phyloP scores from a whole-genome alignment of 768 basidiomycete genomes.

The Tricholoma hemisulphureum region DNA sequence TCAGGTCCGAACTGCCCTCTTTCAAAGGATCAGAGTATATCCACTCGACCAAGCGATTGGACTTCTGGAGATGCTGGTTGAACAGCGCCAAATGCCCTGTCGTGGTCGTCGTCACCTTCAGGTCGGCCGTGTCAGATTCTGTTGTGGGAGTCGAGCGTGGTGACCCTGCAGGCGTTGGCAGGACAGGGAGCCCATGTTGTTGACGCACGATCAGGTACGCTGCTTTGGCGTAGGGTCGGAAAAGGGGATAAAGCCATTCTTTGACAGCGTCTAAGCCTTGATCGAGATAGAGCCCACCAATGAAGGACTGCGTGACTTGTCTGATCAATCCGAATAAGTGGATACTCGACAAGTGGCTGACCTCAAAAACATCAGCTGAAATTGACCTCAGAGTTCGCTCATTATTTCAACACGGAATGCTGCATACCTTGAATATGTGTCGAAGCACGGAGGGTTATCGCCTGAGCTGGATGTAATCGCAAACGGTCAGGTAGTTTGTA shows the following conservation, averaged over 20 bases:
- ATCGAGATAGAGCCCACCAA: constrained; percentile 76
- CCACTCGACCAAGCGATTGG: constrained; percentile 65
- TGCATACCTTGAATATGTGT: constrained; percentile 66
- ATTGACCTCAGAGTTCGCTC: constrained; percentile 4
- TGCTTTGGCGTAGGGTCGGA: constrained; percentile 58
- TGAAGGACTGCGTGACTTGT: constrained; percentile 56
- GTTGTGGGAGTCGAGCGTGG: constrained; percentile 18
- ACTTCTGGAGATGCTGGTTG: constrained; percentile 72
- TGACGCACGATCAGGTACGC: constrained; percentile 64
- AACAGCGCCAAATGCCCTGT: constrained; percentile 76
- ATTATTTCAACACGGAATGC: constrained; percentile 5
- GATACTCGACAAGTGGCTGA: constrained; percentile 26
- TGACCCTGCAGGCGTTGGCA: constrained; percentile 24
- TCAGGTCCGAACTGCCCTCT: constrained; percentile 18
- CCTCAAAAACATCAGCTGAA: constrained; percentile 79
- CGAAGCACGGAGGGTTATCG: constrained; percentile 67
- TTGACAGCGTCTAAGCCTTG: constrained; percentile 58
- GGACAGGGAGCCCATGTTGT: constrained; percentile 62
- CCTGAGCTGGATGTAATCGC: constrained; percentile 68
- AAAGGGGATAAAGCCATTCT: constrained; percentile 59
- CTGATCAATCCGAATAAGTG: constrained; percentile 3
- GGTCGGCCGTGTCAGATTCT: constrained; percentile 16
- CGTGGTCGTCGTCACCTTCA: constrained; percentile 19
- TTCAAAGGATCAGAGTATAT: constrained; percentile 45
- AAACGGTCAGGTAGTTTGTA: constrained; percentile 65